Percentiles rank a stretch among this genome's conserved stretches.
Conservation (phyloP, 306 rosid genomes). For the Vicia faba region DNA sequence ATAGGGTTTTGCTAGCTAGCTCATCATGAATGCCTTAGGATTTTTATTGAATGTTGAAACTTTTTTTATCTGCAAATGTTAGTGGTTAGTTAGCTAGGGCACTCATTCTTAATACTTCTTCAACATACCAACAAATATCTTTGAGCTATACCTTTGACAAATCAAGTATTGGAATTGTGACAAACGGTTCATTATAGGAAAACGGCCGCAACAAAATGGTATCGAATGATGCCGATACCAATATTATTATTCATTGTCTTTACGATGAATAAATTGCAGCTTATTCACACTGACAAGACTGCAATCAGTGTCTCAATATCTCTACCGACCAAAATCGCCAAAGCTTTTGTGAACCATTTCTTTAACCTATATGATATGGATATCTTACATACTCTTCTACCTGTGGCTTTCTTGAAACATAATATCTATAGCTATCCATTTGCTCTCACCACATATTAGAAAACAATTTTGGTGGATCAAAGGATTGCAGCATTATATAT, state of each 20-base stretch:
- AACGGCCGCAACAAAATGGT: no score
- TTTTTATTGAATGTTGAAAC: not conserved
- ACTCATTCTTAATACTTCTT: not conserved
- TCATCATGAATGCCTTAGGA: not conserved
- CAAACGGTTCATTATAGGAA: no score
- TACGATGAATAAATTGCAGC: no score
- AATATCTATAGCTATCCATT: not conserved
- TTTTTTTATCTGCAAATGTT: not conserved
- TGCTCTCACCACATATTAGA: conserved; percentile 1
- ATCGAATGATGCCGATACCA: no score
- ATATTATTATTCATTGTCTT: no score
- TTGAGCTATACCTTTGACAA: not conserved
- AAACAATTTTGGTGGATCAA: conserved; percentile 10
- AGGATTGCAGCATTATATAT: conserved; percentile 17
- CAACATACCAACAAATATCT: not conserved
- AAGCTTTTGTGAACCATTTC: no score
- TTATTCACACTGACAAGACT: no score
- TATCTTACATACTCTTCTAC: conserved; percentile 15
- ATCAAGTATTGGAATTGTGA: not conserved
- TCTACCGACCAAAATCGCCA: no score
- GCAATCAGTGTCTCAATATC: no score
- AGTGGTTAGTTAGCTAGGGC: not conserved
- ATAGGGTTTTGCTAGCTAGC: conserved; percentile 2
- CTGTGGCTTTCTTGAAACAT: not conserved
- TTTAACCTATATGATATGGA: not conserved